Base-by-base conservation (phyloP, 208 protist genomes). In the Trypanosomatidae sp. region DNA sequence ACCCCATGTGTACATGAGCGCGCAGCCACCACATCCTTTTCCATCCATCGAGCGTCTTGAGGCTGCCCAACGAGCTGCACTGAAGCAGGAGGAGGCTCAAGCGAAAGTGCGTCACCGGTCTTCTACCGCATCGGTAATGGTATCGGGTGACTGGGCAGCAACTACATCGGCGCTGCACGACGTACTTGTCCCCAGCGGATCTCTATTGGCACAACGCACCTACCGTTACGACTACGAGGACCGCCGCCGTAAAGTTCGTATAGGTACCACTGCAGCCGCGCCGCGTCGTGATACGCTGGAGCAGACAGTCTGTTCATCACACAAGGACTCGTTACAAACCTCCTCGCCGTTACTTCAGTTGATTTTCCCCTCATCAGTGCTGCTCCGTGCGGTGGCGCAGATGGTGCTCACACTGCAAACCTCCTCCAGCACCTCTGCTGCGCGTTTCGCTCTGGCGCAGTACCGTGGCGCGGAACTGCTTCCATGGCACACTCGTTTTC, bases 351-450 rank as follows among this genome's bases (percentile, higher is more conserved):
- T 39, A 7, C 9, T 1, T 47, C 52, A 53, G n/a, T 9, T n/a
- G 10, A 22, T 62, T 17, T 80, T 80, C 49, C 64, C 69, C 39
- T 59, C 75, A 2, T n/a, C 69, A 17, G 69, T 80, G 15, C 50
- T 75, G 28, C 13, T 75, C 33, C 49, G 75, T n/a, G 65, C 75
- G 22, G 52, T 80, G 52, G 75, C 69, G 69, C 75, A 80, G 69
- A 56, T 74, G 69, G 69, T 74, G 44, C 69, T 75, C 36, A 72
- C 56, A 6, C 43, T 80, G 65, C 75, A 75, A 60, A 41, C 69
- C 47, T 71, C 75, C 39, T 28, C 62, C 33, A 46, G 59, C 46
- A 71, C 22, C 53, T 71, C 75, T 1, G 69, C 75, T 6, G 75
- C 75, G 1, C 53, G 28, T 1, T 74, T 80, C 58, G 3, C 47